Base-by-base conservation (phyloP, 768 basidiomycete genomes). In the Trametes villosa region DNA sequence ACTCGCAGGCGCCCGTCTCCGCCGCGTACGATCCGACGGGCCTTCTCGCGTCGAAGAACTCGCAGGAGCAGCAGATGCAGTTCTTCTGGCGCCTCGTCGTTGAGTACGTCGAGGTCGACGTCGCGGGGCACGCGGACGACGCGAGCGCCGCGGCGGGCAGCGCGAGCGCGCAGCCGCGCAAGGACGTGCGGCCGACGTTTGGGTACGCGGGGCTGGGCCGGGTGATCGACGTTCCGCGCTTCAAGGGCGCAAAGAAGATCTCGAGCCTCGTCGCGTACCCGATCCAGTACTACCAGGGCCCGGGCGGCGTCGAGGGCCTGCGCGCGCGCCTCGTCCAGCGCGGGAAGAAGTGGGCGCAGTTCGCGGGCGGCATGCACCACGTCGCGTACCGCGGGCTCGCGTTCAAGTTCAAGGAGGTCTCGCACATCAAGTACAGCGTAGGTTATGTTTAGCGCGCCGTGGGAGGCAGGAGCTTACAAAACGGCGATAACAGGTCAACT, bases 301-400 rank as follows among this genome's bases (percentile, higher is more conserved):
- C 68, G 1, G 70, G 65, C 2, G 76, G 79, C n/a, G 75, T 76
- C 41, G 75, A 73, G 12, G 75, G 77, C 9, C 64, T 86, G 49
- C 74, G 76, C 40, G 71, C 75, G 53, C 63, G 70, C 9, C 67
- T 87, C 9, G 57, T 77, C 33, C 69, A 71, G 44, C 76, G 86
- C n/a, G 86, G 86, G 9, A 79, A 77, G 73, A 83, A 82, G 69
- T 88, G 86, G 86, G 69, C 76, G 24, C 71, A 69, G 4, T 63
- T 86, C 30, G 82, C 67, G 12, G 71, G 80, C 29, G 85, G 84
- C 0, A 72, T 83, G 18, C 83, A 85, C 60, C 85, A 87, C 64
- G 79, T 81, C 65, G 76, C 83, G 54, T 87, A 82, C 68, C 76
- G 77, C 29, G 86, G 86, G 2, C 76, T 83, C 30, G 85, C 82